Percentiles rank a stretch among this genome's conserved stretches.
phyloP scores from a whole-genome alignment of 2,329 filamentous ascomycete species.

The Chalaropsis ovoidea region DNA sequence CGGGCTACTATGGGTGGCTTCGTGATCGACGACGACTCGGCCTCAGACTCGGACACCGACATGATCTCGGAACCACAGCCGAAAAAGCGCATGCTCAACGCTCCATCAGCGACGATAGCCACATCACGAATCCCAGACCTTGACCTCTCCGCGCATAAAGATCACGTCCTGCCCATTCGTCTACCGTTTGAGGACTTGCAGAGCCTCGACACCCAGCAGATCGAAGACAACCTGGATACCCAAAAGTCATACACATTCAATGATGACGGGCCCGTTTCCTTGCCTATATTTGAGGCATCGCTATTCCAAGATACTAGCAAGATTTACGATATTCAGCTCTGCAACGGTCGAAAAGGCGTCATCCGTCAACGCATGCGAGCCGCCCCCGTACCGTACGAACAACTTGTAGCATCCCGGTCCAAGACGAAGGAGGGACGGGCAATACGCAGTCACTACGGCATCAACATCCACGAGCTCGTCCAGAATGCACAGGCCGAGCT shows the following conservation, averaged over 20 bases:
- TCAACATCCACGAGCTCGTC: slow-evolving; percentile 78
- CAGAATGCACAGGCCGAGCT: slow-evolving; percentile 57
- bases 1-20: slow-evolving; percentile 25
- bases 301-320: slow-evolving; percentile 27
- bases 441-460: slow-evolving; percentile 74
- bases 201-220: neutral
- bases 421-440: slow-evolving; percentile 57
- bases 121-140: slow-evolving; percentile 13
- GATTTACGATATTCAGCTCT: slow-evolving; percentile 42
- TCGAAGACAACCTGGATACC: neutral
- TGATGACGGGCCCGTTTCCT: slow-evolving; percentile 4
- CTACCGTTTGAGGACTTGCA: slow-evolving; percentile 7
- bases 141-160: neutral
- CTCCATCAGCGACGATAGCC: neutral
- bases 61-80: slow-evolving; percentile 14
- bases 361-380: slow-evolving; percentile 45
- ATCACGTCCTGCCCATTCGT: neutral
- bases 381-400: slow-evolving; percentile 48
- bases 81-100: slow-evolving; percentile 24
- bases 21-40: slow-evolving; percentile 24
- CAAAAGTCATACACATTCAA: neutral
- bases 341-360: slow-evolving; percentile 46
- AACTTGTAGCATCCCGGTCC: slow-evolving; percentile 58
- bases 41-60: slow-evolving; percentile 21
- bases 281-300: slow-evolving; percentile 22